Conservation (phyloP, 1,284 basidiomycete genomes). For the Papiliotrema laurentii region DNA sequence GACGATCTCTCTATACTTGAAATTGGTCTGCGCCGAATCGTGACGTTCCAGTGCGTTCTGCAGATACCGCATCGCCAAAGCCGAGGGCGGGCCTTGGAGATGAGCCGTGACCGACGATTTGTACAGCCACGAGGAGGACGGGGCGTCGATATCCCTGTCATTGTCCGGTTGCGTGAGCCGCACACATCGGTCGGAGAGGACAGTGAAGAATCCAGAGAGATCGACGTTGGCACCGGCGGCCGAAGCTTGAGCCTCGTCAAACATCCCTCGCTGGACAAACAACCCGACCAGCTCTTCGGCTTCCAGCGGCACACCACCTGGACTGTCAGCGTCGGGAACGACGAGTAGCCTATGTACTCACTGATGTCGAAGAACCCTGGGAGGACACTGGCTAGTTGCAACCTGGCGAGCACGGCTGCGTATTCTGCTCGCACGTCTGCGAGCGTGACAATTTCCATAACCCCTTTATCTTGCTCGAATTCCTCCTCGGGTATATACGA, state of each 20-base stretch:
- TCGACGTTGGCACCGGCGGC: conserved; percentile 75
- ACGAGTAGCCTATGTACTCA: too few species aligned
- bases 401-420: conserved; percentile 68
- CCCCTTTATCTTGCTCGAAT: conserved; percentile 56
- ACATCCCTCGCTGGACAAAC: conserved; percentile 72
- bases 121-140: conserved; percentile 71
- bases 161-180: conserved; percentile 60
- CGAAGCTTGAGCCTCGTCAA: conserved; percentile 71
- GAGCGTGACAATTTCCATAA: conserved; percentile 74
- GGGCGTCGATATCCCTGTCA: conserved; percentile 35
- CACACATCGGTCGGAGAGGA: conserved; percentile 73
- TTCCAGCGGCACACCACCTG: too few species aligned
- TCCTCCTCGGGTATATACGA: conserved; percentile 73
- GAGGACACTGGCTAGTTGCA: conserved; percentile 67
- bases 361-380: too few species aligned
- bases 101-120: conserved; percentile 67
- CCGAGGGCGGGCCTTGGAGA: conserved; percentile 74
- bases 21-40: conserved; percentile 68
- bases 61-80: conserved; percentile 84
- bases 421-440: conserved; percentile 82
- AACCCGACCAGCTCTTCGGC: conserved; percentile 71
- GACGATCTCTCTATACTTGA: conserved; percentile 67
- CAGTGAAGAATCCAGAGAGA: conserved; percentile 78
- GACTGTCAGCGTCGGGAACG: too few species aligned
- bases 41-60: conserved; percentile 71